A percentile compares a stretch with the other conserved stretches of the same genome.
Evolutionary conservation across 2,329 filamentous ascomycete species (phyloP).

Genomic region (Ophiosphaerella korrae): DNA sequence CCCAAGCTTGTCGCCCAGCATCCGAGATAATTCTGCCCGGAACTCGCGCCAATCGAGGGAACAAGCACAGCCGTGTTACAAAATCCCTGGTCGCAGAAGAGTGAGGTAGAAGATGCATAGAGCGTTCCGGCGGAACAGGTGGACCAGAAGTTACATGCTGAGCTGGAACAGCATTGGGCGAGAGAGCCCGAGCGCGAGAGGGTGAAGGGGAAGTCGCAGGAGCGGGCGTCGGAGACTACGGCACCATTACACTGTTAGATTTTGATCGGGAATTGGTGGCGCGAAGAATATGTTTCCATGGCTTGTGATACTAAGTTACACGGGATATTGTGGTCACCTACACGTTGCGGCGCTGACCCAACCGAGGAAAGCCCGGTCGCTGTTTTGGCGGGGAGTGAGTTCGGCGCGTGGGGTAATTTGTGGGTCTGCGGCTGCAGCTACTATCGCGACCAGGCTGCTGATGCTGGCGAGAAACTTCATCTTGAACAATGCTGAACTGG

Average conservation of each 20-base stretch:
- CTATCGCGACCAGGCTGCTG: constrained; percentile 12
- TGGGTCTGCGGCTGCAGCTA: constrained; percentile 19
- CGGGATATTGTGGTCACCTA: constrained; percentile 10
- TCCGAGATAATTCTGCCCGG: constrained; percentile 21
- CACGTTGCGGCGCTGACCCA: constrained; percentile 25
- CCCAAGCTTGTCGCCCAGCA: constrained; percentile 33
- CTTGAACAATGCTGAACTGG: neutral
- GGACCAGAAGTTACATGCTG: constrained; percentile 27
- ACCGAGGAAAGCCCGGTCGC: constrained; percentile 26
- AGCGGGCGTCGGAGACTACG: constrained; percentile 24
- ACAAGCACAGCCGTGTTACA: constrained; percentile 33
- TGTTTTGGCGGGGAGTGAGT: constrained; percentile 21
- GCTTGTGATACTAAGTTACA: too few relatives aligned
- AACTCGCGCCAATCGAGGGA: constrained; percentile 20
- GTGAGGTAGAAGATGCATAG: constrained; percentile 20
- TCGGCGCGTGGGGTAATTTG: constrained; percentile 26
- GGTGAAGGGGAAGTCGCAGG: constrained; percentile 31
- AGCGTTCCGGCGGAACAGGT: constrained; percentile 24
- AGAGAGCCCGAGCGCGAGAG: constrained; percentile 23
- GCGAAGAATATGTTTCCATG: too few relatives aligned
- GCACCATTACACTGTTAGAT: too few relatives aligned
- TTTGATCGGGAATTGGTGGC: too few relatives aligned
- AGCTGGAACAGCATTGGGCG: constrained; percentile 27
- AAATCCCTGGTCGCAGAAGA: constrained; percentile 28
- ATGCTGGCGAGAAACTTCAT: constrained; percentile 16